A percentile compares a stretch with the other conserved stretches of the same genome.
phyloP scores from a whole-genome alignment of 257 asterid genomes.

The Eustoma russellianum region DNA sequence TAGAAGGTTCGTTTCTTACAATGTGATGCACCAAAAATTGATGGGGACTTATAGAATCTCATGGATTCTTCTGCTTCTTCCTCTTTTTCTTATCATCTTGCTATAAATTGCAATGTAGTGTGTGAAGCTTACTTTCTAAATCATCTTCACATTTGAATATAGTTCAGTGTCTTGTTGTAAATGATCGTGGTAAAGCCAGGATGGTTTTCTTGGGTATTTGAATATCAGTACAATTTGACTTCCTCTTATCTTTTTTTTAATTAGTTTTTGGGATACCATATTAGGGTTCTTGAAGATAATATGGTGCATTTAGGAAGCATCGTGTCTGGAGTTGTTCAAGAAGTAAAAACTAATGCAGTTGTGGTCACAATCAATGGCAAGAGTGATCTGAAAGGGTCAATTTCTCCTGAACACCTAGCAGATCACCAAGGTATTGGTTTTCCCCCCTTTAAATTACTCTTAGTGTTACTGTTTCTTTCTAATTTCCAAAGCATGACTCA shows the following conservation, averaged over 20 bases:
- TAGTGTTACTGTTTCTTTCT: background rate
- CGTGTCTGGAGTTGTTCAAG: slow-evolving; percentile 81
- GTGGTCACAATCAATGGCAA: slow-evolving; percentile 43
- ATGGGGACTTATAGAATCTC: background rate
- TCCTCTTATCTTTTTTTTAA: background rate
- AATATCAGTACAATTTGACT: background rate
- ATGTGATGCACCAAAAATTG: no score
- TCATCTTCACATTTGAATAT: no score
- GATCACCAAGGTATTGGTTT: slow-evolving; percentile 64
- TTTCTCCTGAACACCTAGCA: slow-evolving; percentile 73
- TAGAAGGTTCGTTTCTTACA: slow-evolving; percentile 42
- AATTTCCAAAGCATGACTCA: slow-evolving; percentile 4
- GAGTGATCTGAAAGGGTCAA: slow-evolving; percentile 59
- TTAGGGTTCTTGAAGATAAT: slow-evolving; percentile 45
- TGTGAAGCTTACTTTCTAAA: no score
- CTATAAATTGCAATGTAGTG: no score
- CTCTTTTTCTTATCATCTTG: background rate
- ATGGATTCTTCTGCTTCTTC: background rate
- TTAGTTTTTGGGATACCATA: background rate
- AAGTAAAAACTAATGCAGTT: slow-evolving; percentile 45
- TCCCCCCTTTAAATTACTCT: slow-evolving; percentile 6
- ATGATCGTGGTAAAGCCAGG: no score
- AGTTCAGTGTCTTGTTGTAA: no score
- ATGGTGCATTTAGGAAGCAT: slow-evolving; percentile 54
- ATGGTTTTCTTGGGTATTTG: no score